These are phyloP conservation scores for Apiospora kogelbergensis DNA, from an alignment of 2,329 filamentous ascomycete species.

Conservation along the genomic window DNA sequence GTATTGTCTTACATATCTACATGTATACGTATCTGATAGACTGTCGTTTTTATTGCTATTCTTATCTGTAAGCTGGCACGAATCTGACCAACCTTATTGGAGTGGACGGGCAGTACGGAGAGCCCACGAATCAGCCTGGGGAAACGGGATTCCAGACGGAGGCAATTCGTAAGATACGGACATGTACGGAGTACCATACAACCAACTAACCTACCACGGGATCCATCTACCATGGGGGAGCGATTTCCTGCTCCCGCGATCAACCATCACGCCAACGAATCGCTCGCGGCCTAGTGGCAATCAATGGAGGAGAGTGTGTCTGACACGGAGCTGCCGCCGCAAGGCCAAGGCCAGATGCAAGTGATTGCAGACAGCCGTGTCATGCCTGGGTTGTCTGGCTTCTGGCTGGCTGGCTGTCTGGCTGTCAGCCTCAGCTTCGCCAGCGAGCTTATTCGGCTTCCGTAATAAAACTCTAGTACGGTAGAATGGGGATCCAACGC, in stretches of 20 bases:
- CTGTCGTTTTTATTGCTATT: not conserved
- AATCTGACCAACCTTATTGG: not conserved
- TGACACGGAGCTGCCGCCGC: not conserved
- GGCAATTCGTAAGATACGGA: not conserved
- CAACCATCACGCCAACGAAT: not conserved
- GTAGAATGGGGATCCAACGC: not conserved
- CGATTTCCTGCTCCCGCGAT: not conserved
- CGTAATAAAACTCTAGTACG: not conserved
- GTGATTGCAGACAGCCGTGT: not conserved
- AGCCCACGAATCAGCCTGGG: not conserved
- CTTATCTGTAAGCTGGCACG: not conserved
- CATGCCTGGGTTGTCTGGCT: not conserved
- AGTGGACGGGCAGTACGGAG: not conserved
- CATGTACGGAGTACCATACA: not conserved
- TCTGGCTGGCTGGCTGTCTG: not conserved
- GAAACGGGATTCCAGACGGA: not conserved
- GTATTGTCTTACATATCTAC: conserved; percentile 1
- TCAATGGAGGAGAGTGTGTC: not conserved
- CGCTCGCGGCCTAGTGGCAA: not conserved
- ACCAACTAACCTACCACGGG: not conserved
- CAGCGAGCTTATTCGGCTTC: not conserved
- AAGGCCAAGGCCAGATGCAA: not conserved
- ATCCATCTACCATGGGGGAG: not conserved
- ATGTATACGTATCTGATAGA: not conserved
- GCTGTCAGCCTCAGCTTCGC: not conserved